These are phyloP conservation scores for Ettlia oleoabundans DNA, from an alignment of 139 green algal species.

Conservation along the genomic window DNA sequence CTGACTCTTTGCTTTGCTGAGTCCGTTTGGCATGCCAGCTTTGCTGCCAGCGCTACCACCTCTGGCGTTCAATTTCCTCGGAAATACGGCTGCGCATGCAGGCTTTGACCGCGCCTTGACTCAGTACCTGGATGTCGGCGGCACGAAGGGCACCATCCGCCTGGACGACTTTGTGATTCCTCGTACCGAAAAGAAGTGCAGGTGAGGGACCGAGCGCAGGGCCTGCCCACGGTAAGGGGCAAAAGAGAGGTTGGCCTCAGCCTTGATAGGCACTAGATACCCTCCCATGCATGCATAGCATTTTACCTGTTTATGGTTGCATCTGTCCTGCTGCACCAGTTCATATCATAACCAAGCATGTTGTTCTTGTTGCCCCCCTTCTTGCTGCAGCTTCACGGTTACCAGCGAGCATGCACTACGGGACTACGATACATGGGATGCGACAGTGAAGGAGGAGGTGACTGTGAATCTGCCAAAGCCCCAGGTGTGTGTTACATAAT, in stretches of 20 bases:
- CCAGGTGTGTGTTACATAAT: too few relatives aligned
- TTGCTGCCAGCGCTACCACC: background rate
- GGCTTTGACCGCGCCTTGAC: conserved; percentile 43
- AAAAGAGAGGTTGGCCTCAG: background rate
- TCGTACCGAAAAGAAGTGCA: background rate
- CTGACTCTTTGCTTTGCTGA: background rate
- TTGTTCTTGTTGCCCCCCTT: background rate
- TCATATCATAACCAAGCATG: background rate
- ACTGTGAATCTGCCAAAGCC: background rate
- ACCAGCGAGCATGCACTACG: conserved; percentile 32
- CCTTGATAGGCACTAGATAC: too few relatives aligned
- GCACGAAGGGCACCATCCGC: conserved; percentile 36
- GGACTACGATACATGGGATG: conserved; percentile 25
- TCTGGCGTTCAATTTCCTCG: too few relatives aligned
- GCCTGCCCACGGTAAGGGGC: background rate
- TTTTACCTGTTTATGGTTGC: background rate
- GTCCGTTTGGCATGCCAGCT: background rate
- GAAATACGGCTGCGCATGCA: too few relatives aligned
- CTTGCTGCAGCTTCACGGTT: conserved; percentile 24
- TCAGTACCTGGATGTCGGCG: conserved; percentile 40
- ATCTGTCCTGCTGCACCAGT: background rate
- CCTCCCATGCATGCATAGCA: background rate
- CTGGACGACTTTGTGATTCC: conserved; percentile 55
- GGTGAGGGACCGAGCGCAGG: background rate
- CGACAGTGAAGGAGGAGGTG: conserved; percentile 29